Conservation (phyloP, 2,329 filamentous ascomycete species). For the Magnaporthales sp. region DNA sequence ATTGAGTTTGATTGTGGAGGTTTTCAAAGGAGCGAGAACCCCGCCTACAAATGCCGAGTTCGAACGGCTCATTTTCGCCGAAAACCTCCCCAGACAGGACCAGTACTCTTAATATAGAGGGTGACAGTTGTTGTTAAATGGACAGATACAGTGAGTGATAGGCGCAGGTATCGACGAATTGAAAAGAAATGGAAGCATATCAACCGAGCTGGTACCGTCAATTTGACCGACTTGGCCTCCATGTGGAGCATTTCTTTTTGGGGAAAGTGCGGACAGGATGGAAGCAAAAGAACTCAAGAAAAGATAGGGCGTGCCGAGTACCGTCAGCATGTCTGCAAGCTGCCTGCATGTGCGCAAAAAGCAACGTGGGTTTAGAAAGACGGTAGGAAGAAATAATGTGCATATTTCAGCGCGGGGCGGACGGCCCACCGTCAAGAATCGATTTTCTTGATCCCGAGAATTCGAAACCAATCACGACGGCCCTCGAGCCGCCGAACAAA, state of each 20-base stretch:
- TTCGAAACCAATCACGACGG: not conserved
- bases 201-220: not conserved
- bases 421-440: not conserved
- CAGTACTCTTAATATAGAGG: too few species aligned
- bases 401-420: not conserved
- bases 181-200: not conserved
- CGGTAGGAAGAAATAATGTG: not conserved
- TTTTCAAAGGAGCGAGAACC: not conserved
- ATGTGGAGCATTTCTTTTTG: not conserved
- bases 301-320: not conserved
- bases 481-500: not conserved
- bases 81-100: not conserved
- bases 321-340: not conserved
- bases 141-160: not conserved
- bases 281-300: not conserved
- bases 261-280: not conserved
- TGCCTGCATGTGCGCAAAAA: not conserved
- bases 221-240: not conserved
- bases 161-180: not conserved
- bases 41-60: not conserved
- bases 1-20: not conserved
- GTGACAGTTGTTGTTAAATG: too few species aligned
- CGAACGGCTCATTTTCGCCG: not conserved
- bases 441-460: not conserved
- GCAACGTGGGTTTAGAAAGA: not conserved